phyloP scores from a whole-genome alignment of 441 rosid genomes.

The Kokia cookei region DNA sequence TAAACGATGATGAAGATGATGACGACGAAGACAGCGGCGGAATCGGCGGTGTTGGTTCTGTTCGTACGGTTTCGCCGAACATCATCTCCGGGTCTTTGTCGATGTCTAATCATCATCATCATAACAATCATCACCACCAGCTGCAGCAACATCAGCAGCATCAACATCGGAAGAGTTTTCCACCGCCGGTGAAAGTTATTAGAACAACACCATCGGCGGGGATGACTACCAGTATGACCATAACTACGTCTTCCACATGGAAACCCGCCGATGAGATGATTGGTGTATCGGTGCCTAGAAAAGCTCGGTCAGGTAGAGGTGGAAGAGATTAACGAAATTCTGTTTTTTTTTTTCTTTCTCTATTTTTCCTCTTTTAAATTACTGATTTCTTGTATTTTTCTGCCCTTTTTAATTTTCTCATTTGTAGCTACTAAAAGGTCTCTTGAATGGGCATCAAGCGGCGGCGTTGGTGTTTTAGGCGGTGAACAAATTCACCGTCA shows the following conservation, averaged over 20 bases:
- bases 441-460: conserved; percentile 77
- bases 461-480: conserved; percentile 35
- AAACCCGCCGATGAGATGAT: conserved; percentile 93
- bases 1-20: conserved; percentile 83
- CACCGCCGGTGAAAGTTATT: conserved; percentile 53
- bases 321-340: conserved; percentile 32
- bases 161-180: conserved; percentile 58
- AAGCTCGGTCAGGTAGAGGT: conserved; percentile 99
- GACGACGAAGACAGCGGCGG: conserved; percentile 61
- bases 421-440: conserved; percentile 81
- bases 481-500: conserved; percentile 72
- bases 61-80: conserved; percentile 76
- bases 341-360: neutral
- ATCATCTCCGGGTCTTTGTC: conserved; percentile 36
- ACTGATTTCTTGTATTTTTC: conserved; percentile 11
- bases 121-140: neutral
- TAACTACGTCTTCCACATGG: conserved; percentile 40
- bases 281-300: conserved; percentile 94
- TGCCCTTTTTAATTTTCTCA: neutral
- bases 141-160: conserved; percentile 24
- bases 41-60: conserved; percentile 30
- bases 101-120: conserved; percentile 8
- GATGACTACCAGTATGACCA: neutral
- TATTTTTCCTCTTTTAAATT: neutral
- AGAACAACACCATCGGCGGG: conserved; percentile 26